phyloP scores from a whole-genome alignment of 257 asterid genomes.

The Apocynum venetum region DNA sequence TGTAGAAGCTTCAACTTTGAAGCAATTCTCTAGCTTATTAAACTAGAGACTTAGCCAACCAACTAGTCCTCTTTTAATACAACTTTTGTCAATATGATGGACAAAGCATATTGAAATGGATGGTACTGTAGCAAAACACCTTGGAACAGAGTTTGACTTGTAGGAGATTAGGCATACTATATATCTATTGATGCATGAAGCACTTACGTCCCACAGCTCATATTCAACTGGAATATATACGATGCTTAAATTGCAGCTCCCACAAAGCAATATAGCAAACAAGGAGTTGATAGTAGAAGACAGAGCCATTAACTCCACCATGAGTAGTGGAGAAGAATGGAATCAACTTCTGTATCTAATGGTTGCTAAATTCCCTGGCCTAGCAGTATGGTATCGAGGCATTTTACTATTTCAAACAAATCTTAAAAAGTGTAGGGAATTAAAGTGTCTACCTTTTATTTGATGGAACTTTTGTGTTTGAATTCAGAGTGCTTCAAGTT shows the following conservation, averaged over 20 bases:
- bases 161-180: background rate
- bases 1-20: background rate
- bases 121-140: background rate
- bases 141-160: background rate
- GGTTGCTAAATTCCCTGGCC: conserved; percentile 2
- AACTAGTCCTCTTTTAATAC: background rate
- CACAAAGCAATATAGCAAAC: conserved; percentile 7
- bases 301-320: background rate
- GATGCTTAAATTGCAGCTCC: background rate
- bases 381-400: background rate
- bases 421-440: background rate
- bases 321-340: conserved; percentile 9
- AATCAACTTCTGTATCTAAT: conserved; percentile 7
- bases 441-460: background rate
- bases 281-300: background rate
- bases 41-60: background rate
- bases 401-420: background rate
- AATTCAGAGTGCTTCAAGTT: background rate
- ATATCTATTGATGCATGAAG: background rate
- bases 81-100: background rate
- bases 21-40: background rate
- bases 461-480: background rate
- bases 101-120: background rate
- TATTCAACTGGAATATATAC: conserved; percentile 8
- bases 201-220: background rate